Base-by-base conservation (phyloP, 176 grass and related monocot species). In the Triticum urartu region DNA sequence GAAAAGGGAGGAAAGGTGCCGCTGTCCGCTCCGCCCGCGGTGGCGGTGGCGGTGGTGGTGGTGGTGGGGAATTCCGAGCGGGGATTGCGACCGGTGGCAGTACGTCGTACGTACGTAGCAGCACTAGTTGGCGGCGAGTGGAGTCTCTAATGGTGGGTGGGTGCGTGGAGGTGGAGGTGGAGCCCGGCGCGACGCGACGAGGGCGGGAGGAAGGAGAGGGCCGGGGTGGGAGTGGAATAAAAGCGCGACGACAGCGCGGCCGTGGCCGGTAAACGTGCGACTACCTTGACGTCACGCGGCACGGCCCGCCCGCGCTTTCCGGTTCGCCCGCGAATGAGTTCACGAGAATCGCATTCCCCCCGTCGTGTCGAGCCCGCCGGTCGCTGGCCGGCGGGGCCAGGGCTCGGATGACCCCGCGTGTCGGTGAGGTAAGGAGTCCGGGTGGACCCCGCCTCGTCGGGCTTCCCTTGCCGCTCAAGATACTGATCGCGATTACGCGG, bases 291-390 rank as follows among this genome's bases (percentile, higher is more conserved):
- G 3, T 22, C 82, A 50, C 71, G 69, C 82, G 38, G 25, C 38
- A 3, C 39, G 36, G n/a, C 8, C 65, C 26, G 54, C 74, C 74
- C 84, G 84, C 65, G 65, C 65, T 86, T 86, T 80, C 30, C 63
- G 63, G 3, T 0, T 40, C 47, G 17, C 15, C 17, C 48, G 45
- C 48, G 15, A 58, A 58, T 20, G 17, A 58, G 18, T 20, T 20
- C 17, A 52, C 0, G 18, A 18, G 54, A 21, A 59, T 21, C 56
- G 56, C 56, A 9, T 59, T 58, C 56, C 0, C 54, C 2, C 6
- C 0, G 56, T 59, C 56, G 0, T 59, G 18, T 59, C 56, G 56
- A 59, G 7, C 56, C 7, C 6, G 7, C 7, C 1, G 18, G 7
- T 59, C 18, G 56, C 56, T 59, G 56, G 0, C 56, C 18, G 56